A percentile compares a stretch with the other conserved stretches of the same genome.
phyloP scores from a whole-genome alignment of 2,329 filamentous ascomycete species.

The Teratosphaeria zuluensis region DNA sequence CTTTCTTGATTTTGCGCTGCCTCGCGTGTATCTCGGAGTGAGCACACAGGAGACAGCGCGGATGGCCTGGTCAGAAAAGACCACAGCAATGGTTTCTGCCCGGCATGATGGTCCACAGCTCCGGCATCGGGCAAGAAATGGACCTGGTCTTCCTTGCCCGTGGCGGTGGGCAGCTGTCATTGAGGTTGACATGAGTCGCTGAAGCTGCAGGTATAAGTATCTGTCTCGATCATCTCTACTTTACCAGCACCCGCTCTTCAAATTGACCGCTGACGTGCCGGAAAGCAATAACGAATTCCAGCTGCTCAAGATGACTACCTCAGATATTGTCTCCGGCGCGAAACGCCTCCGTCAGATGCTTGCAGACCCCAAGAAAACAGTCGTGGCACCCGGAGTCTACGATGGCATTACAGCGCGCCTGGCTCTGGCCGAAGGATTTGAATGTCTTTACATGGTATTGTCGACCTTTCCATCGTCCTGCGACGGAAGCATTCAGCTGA shows the following conservation, averaged over 20 bases:
- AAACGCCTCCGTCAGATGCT: constrained; percentile 21
- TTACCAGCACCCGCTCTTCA: no score
- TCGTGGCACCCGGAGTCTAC: constrained; percentile 58
- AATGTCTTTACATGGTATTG: constrained; percentile 57
- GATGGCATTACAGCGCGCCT: constrained; percentile 58
- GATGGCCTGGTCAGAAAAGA: not conserved
- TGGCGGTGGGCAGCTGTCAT: not conserved
- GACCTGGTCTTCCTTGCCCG: not conserved
- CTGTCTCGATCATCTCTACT: not conserved
- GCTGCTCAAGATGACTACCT: constrained; percentile 13
- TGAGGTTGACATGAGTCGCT: not conserved
- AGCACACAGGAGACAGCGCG: not conserved
- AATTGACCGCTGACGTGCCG: no score
- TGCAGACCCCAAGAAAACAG: constrained; percentile 20
- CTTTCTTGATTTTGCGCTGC: not conserved
- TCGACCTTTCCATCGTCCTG: not conserved
- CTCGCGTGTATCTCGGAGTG: not conserved
- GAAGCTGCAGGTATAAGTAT: not conserved
- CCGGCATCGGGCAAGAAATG: not conserved
- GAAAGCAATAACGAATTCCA: not conserved
- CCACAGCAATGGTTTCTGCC: not conserved
- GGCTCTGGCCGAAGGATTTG: constrained; percentile 52
- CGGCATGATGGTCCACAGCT: not conserved
- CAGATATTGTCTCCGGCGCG: constrained; percentile 12
- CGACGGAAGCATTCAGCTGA: not conserved